Conservation (phyloP, 352 stramenopile genomes). For the Globisporangium perplexum region DNA sequence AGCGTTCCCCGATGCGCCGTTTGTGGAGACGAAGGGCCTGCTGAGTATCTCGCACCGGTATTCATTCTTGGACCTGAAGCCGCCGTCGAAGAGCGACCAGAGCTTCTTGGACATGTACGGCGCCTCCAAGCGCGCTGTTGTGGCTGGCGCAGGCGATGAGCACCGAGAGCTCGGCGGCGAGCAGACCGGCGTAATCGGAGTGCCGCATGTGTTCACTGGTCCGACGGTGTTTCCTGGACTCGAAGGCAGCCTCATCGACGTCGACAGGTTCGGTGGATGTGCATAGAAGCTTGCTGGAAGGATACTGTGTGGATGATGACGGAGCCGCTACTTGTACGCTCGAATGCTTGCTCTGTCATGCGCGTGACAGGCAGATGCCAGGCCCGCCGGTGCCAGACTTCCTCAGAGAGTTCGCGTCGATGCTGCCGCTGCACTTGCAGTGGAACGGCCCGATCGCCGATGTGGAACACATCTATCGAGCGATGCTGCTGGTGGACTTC, state of each 20-base stretch:
- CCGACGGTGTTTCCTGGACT: conserved; percentile 16
- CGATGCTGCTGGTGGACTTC: conserved; percentile 81
- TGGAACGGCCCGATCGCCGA: conserved; percentile 87
- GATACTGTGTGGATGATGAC: not conserved
- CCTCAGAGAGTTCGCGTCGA: conserved; percentile 76
- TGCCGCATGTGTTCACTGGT: conserved; percentile 8
- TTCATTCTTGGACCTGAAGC: conserved; percentile 69
- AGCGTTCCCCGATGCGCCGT: conserved; percentile 68
- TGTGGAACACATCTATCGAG: conserved; percentile 81
- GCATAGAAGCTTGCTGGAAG: not conserved
- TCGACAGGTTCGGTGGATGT: conserved; percentile 31
- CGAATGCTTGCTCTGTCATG: not conserved
- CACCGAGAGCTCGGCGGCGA: conserved; percentile 16
- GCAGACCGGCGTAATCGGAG: conserved; percentile 2
- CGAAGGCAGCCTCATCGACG: conserved; percentile 27
- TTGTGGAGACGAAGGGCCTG: conserved; percentile 79
- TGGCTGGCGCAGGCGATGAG: conserved; percentile 17
- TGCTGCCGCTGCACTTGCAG: conserved; percentile 73
- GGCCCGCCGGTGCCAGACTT: conserved; percentile 80
- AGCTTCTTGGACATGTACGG: conserved; percentile 82
- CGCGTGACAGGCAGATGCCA: conserved; percentile 45
- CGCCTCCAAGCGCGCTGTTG: conserved; percentile 21
- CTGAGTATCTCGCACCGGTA: conserved; percentile 77
- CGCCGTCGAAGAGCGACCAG: conserved; percentile 51
- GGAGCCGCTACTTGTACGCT: not conserved